Conservation (phyloP, 345 rosid genomes). For the Heritiera littoralis region DNA sequence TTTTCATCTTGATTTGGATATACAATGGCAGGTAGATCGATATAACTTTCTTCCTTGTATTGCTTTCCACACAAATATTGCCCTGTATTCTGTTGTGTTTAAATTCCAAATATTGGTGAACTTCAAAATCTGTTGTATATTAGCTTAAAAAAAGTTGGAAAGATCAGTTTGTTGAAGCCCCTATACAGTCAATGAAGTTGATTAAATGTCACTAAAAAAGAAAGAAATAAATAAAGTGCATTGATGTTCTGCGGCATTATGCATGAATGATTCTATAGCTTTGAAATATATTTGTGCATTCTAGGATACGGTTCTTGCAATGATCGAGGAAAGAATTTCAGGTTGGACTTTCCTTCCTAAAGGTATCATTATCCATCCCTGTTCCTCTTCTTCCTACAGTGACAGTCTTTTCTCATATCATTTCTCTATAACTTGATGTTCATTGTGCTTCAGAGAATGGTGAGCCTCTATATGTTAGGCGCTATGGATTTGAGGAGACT, state of each 20-base stretch:
- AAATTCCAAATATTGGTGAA: not conserved
- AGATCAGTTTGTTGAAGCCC: not conserved
- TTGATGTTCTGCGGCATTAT: not conserved
- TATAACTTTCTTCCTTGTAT: conserved; percentile 45
- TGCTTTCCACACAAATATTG: conserved; percentile 1
- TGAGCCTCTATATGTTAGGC: conserved; percentile 48
- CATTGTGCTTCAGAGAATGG: conserved; percentile 54
- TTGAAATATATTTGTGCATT: conserved; percentile 20
- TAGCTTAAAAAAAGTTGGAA: not conserved
- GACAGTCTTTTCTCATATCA: not conserved
- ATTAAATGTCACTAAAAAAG: not conserved
- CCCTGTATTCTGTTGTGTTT: not conserved
- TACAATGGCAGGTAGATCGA: not conserved
- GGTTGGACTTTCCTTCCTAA: conserved; percentile 88
- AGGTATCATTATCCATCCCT: conserved; percentile 38
- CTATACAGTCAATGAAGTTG: not conserved
- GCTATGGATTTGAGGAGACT: conserved; percentile 49
- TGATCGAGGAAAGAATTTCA: conserved; percentile 74
- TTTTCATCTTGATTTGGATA: not conserved
- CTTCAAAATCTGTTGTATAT: conserved; percentile 18
- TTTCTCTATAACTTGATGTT: conserved; percentile 9
- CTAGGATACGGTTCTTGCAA: conserved; percentile 63
- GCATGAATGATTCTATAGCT: conserved; percentile 8
- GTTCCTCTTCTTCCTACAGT: conserved; percentile 8
- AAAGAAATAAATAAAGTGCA: too few relatives aligned